Percentiles rank a stretch among this genome's conserved stretches.
phyloP scores from a whole-genome alignment of 257 asterid species.

The Datura wrightii region DNA sequence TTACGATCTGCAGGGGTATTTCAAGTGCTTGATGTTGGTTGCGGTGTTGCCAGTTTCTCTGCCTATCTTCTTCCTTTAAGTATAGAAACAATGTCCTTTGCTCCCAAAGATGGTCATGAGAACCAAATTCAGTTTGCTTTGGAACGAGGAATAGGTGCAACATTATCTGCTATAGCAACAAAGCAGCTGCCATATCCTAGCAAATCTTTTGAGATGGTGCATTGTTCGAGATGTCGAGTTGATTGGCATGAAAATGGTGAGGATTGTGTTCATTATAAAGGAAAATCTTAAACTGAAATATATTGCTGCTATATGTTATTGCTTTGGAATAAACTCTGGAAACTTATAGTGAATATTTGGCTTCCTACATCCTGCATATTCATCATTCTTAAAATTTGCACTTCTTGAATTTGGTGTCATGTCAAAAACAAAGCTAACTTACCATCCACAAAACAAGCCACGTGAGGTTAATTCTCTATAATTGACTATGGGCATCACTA shows the following conservation, averaged over 20 bases:
- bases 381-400: neutral
- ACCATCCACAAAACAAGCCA: neutral
- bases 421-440: neutral
- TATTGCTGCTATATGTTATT: neutral
- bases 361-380: neutral
- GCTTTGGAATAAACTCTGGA: neutral
- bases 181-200: conserved; percentile 89
- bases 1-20: conserved; percentile 71
- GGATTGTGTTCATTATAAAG: conserved; percentile 31
- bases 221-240: conserved; percentile 94
- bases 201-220: conserved; percentile 89
- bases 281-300: neutral
- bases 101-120: conserved; percentile 95
- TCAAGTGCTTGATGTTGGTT: conserved; percentile 94
- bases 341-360: neutral
- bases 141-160: conserved; percentile 91
- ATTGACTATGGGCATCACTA: too few relatives aligned
- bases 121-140: conserved; percentile 94
- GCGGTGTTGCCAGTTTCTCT: conserved; percentile 97
- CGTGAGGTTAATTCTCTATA: too few relatives aligned
- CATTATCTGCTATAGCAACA: conserved; percentile 80
- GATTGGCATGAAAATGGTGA: conserved; percentile 89
- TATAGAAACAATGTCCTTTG: conserved; percentile 90
- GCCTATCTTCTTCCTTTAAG: conserved; percentile 84
- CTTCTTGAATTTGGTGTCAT: neutral